Conservation (phyloP, 2,329 filamentous ascomycete species). For the Cladosporium halotolerans region DNA sequence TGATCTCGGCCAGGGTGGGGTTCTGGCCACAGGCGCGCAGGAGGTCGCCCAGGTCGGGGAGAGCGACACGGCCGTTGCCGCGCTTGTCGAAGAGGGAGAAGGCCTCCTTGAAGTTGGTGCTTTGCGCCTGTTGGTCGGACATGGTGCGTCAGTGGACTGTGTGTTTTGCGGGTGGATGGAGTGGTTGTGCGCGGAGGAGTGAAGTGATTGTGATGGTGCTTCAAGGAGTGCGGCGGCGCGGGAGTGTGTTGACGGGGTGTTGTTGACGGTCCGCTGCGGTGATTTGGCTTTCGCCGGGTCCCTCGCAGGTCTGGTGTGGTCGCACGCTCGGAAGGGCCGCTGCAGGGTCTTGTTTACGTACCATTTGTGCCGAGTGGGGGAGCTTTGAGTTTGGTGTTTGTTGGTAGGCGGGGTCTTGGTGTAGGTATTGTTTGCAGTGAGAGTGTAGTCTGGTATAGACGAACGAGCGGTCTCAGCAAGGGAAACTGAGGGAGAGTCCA, state of each 20-base stretch:
- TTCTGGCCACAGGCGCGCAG: slow-evolving; percentile 97
- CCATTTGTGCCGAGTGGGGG: slow-evolving; percentile 1
- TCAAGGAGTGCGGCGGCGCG: neutral
- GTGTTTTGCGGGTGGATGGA: neutral
- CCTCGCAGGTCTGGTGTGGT: neutral
- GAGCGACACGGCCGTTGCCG: slow-evolving; percentile 83
- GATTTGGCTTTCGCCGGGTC: slow-evolving; percentile 7
- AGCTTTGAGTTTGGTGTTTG: neutral
- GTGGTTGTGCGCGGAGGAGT: neutral
- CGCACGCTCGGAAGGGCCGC: slow-evolving; percentile 4
- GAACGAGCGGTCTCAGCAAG: neutral
- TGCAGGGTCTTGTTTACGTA: slow-evolving; percentile 12
- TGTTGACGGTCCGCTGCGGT: slow-evolving; percentile 3
- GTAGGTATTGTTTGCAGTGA: neutral
- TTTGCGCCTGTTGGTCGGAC: slow-evolving; percentile 54
- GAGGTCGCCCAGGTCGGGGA: slow-evolving; percentile 84
- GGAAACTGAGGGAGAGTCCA: neutral
- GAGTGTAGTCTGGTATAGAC: neutral
- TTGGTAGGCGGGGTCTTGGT: neutral
- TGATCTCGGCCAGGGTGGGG: slow-evolving; percentile 87
- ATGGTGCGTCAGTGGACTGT: slow-evolving; percentile 19
- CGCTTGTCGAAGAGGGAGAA: slow-evolving; percentile 99
- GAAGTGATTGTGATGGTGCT: neutral
- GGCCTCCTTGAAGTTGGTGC: slow-evolving; percentile 99
- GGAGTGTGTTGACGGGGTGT: neutral